phyloP scores from a whole-genome alignment of 192 early-diverging fungal species.

The Podila epicladia region DNA sequence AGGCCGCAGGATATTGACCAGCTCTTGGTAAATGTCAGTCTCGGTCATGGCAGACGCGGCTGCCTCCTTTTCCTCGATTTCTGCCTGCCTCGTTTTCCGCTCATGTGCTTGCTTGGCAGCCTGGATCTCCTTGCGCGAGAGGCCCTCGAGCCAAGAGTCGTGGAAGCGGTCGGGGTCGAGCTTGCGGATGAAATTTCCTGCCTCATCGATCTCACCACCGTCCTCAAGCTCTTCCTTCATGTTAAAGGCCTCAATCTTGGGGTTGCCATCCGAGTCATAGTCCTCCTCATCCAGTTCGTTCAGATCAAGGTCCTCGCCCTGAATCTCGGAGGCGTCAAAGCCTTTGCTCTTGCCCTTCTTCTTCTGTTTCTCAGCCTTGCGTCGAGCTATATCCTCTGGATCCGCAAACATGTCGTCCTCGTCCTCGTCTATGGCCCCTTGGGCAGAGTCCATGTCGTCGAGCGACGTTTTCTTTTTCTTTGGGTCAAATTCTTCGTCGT shows the following conservation, averaged over 20 bases:
- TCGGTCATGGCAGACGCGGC: conserved; percentile 58
- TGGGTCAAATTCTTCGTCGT: conserved; percentile 33
- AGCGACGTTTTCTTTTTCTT: conserved; percentile 31
- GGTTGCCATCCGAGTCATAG: conserved; percentile 68
- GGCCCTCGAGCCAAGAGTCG: conserved; percentile 74
- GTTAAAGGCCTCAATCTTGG: conserved; percentile 76
- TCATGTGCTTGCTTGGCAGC: conserved; percentile 64
- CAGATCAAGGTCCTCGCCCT: conserved; percentile 64
- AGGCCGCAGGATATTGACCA: conserved; percentile 67
- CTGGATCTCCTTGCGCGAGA: conserved; percentile 67
- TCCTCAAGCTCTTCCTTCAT: conserved; percentile 82
- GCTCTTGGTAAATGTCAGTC: conserved; percentile 61
- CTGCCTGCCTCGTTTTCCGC: conserved; percentile 48
- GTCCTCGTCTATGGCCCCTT: conserved; percentile 38
- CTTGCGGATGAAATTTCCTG: conserved; percentile 79
- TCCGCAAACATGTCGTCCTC: conserved; percentile 74
- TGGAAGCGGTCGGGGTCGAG: conserved; percentile 75
- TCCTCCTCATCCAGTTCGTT: conserved; percentile 56
- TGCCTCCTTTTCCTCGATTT: conserved; percentile 59
- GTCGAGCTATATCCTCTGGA: conserved; percentile 19
- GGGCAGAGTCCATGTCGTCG: conserved; percentile 24
- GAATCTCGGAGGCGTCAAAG: conserved; percentile 52
- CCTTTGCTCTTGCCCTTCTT: conserved; percentile 24
- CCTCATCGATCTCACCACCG: conserved; percentile 70
- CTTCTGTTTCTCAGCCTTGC: conserved; percentile 21